Conservation (phyloP, 2,329 filamentous ascomycete species). For the Paramyrothecium roridum region DNA sequence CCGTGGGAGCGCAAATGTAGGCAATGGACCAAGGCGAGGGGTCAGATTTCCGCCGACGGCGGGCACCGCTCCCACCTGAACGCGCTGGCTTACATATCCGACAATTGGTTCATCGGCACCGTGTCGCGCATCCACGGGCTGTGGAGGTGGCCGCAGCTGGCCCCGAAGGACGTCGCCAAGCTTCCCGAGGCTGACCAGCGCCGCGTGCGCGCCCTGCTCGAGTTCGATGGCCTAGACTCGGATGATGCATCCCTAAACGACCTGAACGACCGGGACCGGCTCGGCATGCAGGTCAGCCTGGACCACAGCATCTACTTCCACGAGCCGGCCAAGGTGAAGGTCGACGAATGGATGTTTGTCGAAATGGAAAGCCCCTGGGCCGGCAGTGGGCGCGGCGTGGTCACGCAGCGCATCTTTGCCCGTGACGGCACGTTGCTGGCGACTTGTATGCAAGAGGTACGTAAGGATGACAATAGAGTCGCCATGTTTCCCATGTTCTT, state of each 20-base stretch:
- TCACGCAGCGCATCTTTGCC: slow-evolving; percentile 71
- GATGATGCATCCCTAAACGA: slow-evolving; percentile 36
- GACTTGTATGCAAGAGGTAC: slow-evolving; percentile 76
- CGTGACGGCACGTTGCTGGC: slow-evolving; percentile 70
- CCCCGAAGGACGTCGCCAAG: slow-evolving; percentile 48
- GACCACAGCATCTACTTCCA: slow-evolving; percentile 74
- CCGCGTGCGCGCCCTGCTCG: slow-evolving; percentile 33
- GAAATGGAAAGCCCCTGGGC: slow-evolving; percentile 82
- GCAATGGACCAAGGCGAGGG: slow-evolving; percentile 73
- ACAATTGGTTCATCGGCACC: slow-evolving; percentile 91
- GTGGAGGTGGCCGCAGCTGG: slow-evolving; percentile 59
- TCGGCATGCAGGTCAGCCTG: slow-evolving; percentile 84
- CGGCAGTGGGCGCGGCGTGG: slow-evolving; percentile 72
- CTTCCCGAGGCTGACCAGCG: slow-evolving; percentile 38
- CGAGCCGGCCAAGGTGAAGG: slow-evolving; percentile 53
- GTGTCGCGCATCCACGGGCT: slow-evolving; percentile 77
- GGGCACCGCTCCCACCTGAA: slow-evolving; percentile 79
- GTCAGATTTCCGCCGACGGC: slow-evolving; percentile 68
- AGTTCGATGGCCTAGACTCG: slow-evolving; percentile 36
- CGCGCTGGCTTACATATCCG: slow-evolving; percentile 89
- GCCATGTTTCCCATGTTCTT: not conserved
- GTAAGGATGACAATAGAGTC: slow-evolving; percentile 11
- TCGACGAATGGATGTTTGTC: slow-evolving; percentile 74
- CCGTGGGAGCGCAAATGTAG: slow-evolving; percentile 66
- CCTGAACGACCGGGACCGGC: slow-evolving; percentile 48